phyloP scores from a whole-genome alignment of 495 filamentous ascomycete genomes.

The Amorphotheca resinae region DNA sequence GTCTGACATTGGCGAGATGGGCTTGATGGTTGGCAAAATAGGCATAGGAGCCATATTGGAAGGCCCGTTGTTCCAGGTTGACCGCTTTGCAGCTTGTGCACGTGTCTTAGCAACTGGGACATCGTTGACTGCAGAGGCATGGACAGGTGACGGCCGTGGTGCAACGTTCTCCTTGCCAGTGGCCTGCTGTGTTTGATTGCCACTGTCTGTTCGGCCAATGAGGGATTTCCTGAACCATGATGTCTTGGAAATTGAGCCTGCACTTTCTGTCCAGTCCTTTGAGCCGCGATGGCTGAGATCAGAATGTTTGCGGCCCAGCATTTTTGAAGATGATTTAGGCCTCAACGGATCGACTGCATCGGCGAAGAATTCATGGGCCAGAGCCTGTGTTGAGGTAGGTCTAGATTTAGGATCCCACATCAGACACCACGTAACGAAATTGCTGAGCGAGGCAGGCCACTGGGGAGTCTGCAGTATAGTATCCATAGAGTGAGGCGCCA shows the following conservation, averaged over 20 bases:
- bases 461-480: constrained; percentile 79
- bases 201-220: constrained; percentile 47
- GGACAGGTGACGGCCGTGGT: constrained; percentile 45
- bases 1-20: constrained; percentile 86
- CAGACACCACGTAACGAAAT: constrained; percentile 97
- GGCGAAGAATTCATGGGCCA: constrained; percentile 90
- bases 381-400: constrained; percentile 86
- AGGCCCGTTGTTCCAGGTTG: constrained; percentile 73
- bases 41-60: constrained; percentile 90
- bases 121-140: constrained; percentile 38
- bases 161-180: constrained; percentile 28
- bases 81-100: constrained; percentile 55
- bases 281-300: constrained; percentile 52
- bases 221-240: constrained; percentile 96
- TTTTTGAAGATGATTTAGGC: constrained; percentile 78
- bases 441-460: constrained; percentile 77
- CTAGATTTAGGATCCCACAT: constrained; percentile 98
- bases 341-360: constrained; percentile 89
- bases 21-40: constrained; percentile 90
- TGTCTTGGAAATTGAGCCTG: constrained; percentile 61
- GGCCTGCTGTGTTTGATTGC: constrained; percentile 6
- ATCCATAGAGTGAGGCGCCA: constrained; percentile 96
- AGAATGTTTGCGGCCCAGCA: constrained; percentile 79
- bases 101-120: constrained; percentile 41
- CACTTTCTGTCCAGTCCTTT: constrained; percentile 53